Evolutionary conservation across 805 yeast genomes (phyloP).

Genomic region (Clavispora phyllophila): DNA sequence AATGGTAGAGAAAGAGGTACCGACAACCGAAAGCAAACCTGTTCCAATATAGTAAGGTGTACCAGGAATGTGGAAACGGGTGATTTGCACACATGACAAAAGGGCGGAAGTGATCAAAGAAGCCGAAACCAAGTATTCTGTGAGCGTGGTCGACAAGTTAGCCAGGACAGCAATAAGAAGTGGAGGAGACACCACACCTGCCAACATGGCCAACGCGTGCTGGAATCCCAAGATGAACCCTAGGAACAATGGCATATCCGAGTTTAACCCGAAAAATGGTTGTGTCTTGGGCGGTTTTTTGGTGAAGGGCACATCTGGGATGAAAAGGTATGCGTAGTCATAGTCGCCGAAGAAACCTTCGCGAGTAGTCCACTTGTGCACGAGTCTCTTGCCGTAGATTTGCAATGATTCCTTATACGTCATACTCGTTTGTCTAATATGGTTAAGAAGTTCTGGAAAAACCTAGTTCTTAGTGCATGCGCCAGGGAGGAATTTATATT

Average conservation of each 20-base stretch:
- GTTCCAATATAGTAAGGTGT: slow-evolving; percentile 82
- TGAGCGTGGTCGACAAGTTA: slow-evolving; percentile 42
- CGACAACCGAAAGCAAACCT: slow-evolving; percentile 84
- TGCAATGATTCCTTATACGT: neutral
- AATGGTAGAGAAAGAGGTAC: slow-evolving; percentile 86
- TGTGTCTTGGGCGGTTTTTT: slow-evolving; percentile 46
- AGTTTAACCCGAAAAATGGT: slow-evolving; percentile 79
- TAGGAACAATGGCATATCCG: slow-evolving; percentile 74
- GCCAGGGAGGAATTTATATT: neutral
- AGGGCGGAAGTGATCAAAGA: slow-evolving; percentile 41
- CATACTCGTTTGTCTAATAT: neutral
- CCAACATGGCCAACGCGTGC: slow-evolving; percentile 86
- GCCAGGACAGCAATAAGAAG: slow-evolving; percentile 64
- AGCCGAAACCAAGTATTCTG: slow-evolving; percentile 34
- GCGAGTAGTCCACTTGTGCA: slow-evolving; percentile 57
- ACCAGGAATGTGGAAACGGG: slow-evolving; percentile 68
- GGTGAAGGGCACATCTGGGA: slow-evolving; percentile 72
- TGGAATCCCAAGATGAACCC: slow-evolving; percentile 81
- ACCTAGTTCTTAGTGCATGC: neutral
- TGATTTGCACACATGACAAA: slow-evolving; percentile 69
- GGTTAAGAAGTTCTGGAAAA: slow-evolving; percentile 2
- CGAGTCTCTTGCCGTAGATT: slow-evolving; percentile 14
- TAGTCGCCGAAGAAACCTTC: slow-evolving; percentile 87
- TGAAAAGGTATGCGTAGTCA: slow-evolving; percentile 73
- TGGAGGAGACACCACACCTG: slow-evolving; percentile 86